A percentile compares a stretch with the other conserved stretches of the same genome.
These are phyloP conservation scores for Hawksworthiomyces lignivorus DNA, from an alignment of 2,329 filamentous ascomycete species.

Conservation along the genomic window DNA sequence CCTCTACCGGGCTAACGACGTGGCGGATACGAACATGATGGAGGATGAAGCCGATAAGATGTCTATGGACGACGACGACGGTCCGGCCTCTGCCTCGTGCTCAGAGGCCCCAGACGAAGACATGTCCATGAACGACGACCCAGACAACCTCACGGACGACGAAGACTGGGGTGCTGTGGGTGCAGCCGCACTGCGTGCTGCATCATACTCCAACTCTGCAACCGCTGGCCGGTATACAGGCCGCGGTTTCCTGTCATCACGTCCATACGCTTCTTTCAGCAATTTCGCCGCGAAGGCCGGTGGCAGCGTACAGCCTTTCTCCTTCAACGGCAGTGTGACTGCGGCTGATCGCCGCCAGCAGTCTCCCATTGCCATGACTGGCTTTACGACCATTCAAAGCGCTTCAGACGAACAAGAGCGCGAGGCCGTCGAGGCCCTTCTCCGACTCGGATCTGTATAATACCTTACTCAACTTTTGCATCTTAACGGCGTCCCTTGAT, in stretches of 20 bases:
- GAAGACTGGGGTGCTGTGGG: constrained; percentile 93
- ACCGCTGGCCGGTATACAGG: constrained; percentile 42
- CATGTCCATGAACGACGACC: constrained; percentile 58
- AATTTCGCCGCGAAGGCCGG: constrained; percentile 18
- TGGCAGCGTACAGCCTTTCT: constrained; percentile 36
- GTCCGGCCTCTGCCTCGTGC: constrained; percentile 63
- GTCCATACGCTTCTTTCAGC: constrained; percentile 39
- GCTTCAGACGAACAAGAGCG: constrained; percentile 65
- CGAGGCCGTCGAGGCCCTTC: constrained; percentile 72
- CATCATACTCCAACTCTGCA: constrained; percentile 50
- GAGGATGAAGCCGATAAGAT: constrained; percentile 91
- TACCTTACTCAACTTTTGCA: constrained; percentile 21
- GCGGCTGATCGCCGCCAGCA: constrained; percentile 38
- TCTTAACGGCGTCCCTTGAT: not conserved
- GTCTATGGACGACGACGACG: constrained; percentile 76
- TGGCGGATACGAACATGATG: constrained; percentile 58
- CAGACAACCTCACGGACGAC: constrained; percentile 83
- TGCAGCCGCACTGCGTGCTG: constrained; percentile 70
- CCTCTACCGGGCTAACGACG: constrained; percentile 59
- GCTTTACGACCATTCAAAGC: constrained; percentile 45
- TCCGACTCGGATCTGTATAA: constrained; percentile 75
- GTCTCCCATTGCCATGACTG: constrained; percentile 19
- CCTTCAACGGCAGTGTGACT: constrained; percentile 38
- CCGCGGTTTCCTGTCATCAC: constrained; percentile 36
- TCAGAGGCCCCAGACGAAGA: constrained; percentile 65